Percentiles rank a stretch among this genome's conserved stretches.
Evolutionary conservation across 1,284 basidiomycete species (phyloP).

Genomic region (Mycena citricolor): DNA sequence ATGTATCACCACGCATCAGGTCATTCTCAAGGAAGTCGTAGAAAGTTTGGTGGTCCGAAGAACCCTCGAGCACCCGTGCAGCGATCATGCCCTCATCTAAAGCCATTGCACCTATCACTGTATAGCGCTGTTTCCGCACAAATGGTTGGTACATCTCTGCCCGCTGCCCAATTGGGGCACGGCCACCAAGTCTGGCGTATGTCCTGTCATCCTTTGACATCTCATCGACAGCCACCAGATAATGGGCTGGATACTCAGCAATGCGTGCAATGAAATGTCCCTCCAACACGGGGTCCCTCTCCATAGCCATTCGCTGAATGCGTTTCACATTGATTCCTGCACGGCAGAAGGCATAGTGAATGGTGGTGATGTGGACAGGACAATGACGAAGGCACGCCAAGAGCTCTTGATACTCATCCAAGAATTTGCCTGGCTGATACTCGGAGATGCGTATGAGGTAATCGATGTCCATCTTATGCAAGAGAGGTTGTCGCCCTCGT

Average conservation of each 20-base stretch:
- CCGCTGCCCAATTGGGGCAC: constrained; percentile 17
- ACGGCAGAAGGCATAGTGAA: constrained; percentile 24
- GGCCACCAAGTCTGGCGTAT: constrained; percentile 26
- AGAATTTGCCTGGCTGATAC: constrained; percentile 26
- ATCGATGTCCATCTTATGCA: constrained; percentile 9
- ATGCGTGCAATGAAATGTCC: constrained; percentile 25
- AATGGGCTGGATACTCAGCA: constrained; percentile 24
- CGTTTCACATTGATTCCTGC: constrained; percentile 25
- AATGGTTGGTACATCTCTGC: constrained; percentile 25
- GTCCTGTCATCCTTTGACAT: constrained; percentile 32
- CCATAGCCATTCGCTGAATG: constrained; percentile 27
- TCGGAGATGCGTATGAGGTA: constrained; percentile 21
- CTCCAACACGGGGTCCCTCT: constrained; percentile 21
- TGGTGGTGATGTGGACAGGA: constrained; percentile 20
- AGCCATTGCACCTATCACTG: constrained; percentile 23
- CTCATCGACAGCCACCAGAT: constrained; percentile 27
- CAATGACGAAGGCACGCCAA: constrained; percentile 23
- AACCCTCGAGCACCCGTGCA: constrained; percentile 27
- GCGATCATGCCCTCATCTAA: constrained; percentile 27
- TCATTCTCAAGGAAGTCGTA: constrained; percentile 25
- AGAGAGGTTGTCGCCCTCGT: constrained; percentile 14
- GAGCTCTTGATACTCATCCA: constrained; percentile 25
- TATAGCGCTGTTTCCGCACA: constrained; percentile 25
- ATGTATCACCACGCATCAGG: constrained; percentile 22
- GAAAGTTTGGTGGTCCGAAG: constrained; percentile 22